phyloP scores from a whole-genome alignment of 2,329 filamentous ascomycete species.

The Ceratocystis eucalypticola region DNA sequence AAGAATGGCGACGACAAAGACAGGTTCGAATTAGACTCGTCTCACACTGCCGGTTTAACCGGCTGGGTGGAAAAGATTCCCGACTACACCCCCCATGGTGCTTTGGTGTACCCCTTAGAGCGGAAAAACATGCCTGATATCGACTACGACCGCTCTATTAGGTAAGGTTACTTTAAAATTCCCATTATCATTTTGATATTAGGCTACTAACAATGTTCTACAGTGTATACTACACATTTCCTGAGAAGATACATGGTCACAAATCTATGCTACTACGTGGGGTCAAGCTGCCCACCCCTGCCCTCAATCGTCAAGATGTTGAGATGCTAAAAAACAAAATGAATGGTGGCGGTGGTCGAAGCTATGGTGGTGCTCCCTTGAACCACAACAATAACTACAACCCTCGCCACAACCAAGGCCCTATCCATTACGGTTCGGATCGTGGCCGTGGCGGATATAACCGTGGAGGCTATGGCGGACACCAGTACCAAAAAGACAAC shows the following conservation, averaged over 20 bases:
- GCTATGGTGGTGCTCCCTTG: conserved; percentile 51
- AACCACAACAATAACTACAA: conserved; percentile 26
- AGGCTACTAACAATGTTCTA: conserved; percentile 24
- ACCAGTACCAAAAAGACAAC: conserved; percentile 21
- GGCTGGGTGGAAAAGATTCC: conserved; percentile 73
- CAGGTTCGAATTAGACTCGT: conserved; percentile 60
- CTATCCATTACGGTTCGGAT: conserved; percentile 27
- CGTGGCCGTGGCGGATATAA: conserved; percentile 28
- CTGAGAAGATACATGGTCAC: conserved; percentile 56
- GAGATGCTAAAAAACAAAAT: conserved; percentile 56
- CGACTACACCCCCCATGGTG: conserved; percentile 70
- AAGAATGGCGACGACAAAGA: conserved; percentile 31
- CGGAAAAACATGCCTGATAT: conserved; percentile 58
- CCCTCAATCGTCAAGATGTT: conserved; percentile 62
- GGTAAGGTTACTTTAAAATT: conserved; percentile 32
- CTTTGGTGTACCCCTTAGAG: conserved; percentile 64
- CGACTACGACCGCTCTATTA: conserved; percentile 76
- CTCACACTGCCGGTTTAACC: conserved; percentile 61
- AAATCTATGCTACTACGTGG: conserved; percentile 91
- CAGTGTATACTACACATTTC: conserved; percentile 79
- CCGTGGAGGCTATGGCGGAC: conserved; percentile 12
- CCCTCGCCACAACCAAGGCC: conserved; percentile 12
- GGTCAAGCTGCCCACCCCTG: conserved; percentile 56
- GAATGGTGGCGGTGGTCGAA: conserved; percentile 47
- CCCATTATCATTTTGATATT: not conserved